Percentiles rank a stretch among this genome's conserved stretches.
Evolutionary conservation across 805 yeast genomes (phyloP).

Genomic region (Metschnikowia anglica): DNA sequence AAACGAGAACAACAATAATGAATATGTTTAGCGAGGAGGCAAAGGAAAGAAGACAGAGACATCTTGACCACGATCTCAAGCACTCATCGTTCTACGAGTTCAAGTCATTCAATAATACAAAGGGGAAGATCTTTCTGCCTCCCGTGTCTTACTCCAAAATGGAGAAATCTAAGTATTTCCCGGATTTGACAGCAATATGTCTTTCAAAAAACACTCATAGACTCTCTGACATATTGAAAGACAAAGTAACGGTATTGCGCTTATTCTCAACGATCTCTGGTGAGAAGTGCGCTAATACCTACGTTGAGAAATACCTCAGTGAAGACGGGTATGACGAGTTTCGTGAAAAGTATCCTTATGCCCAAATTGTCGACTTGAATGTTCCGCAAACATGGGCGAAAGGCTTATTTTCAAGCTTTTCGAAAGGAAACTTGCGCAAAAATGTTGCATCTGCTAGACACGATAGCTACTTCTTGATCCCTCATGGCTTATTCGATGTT

Average conservation of each 20-base stretch:
- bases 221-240: constrained; percentile 41
- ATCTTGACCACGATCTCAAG: constrained; percentile 41
- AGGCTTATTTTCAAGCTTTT: constrained; percentile 52
- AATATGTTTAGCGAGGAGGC: constrained; percentile 36
- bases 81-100: constrained; percentile 47
- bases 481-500: constrained; percentile 57
- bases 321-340: constrained; percentile 44
- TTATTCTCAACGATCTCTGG: constrained; percentile 70
- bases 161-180: constrained; percentile 76
- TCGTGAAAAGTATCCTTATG: constrained; percentile 43
- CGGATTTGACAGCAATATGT: constrained; percentile 66
- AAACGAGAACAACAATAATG: constrained; percentile 6
- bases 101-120: constrained; percentile 52
- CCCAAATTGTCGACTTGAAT: constrained; percentile 75
- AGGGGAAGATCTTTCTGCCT: constrained; percentile 81
- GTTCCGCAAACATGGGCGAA: constrained; percentile 74
- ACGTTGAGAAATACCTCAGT: constrained; percentile 48
- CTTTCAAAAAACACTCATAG: constrained; percentile 39
- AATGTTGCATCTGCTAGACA: constrained; percentile 50
- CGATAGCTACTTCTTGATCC: constrained; percentile 59
- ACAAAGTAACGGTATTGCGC: constrained; percentile 62
- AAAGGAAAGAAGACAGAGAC: constrained; percentile 37
- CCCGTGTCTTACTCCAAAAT: constrained; percentile 77
- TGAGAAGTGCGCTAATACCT: constrained; percentile 60
- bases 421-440: constrained; percentile 44